Base-by-base conservation (phyloP, 768 basidiomycete species). In the Boletus tomentosulus region DNA sequence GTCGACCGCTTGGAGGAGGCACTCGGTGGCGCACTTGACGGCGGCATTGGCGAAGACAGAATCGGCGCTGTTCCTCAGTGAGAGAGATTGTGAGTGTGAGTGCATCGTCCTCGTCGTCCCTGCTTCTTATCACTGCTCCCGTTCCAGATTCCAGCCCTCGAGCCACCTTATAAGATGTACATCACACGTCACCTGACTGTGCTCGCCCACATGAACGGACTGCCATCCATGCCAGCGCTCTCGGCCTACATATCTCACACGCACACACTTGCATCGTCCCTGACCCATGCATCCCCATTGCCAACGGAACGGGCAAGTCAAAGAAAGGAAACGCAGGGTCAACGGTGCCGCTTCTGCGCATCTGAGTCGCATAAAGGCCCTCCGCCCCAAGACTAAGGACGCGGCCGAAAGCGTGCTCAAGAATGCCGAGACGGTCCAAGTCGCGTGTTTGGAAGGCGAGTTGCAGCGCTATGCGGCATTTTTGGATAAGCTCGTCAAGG, bases 141-240 rank as follows among this genome's bases (percentile, higher is more conserved):
- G 42, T 3, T 6, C 16, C 56, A 91, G 89, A 82, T 86, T 43
- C 81, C 89, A 25, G 76, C 77, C 35, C 73, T 93, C 57, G 86
- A 89, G 63, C 76, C 77, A 10, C 81, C 83, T 15, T 93, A 91
- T 67, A 89, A 83, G 67, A 74, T 78, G 15, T 93, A 93, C 68
- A 92, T 93, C 65, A 88, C 87, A 3, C 82, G 83, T 47, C 91
- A 93, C 62, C 80, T 88, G 0, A 77, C 78, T 2, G 89, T 93
- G 5, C 77, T 92, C 42, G 76, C 82, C 33, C 87, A 89, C 62
- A 79, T 92, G 27, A 75, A 75, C 48, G 61, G 69, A 34, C 72
- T 84, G 19, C 62, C 66, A 15, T 50, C 69, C 63, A 78, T 56
- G 33, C 69, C 50, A 4, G 78, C 84, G 1, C 77, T 95, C 8